Conservation (phyloP, 208 protist genomes). For the Naegleria gruberi region DNA sequence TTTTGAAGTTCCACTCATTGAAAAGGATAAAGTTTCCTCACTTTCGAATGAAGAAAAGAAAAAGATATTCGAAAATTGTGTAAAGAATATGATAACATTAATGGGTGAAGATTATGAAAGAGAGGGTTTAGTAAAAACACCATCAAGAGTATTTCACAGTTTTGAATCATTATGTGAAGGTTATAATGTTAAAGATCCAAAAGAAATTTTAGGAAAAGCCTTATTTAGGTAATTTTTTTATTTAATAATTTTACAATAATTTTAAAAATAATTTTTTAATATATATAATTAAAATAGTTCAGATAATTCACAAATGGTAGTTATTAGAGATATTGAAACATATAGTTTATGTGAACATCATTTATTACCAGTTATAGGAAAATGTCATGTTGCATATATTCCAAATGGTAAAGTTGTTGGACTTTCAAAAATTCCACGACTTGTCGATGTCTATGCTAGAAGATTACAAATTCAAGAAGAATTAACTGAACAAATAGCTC, state of each 20-base stretch:
- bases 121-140: constrained; percentile 57
- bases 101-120: constrained; percentile 12
- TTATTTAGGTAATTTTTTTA: not conserved
- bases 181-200: not conserved
- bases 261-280: constrained; percentile 61
- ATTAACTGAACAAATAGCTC: constrained; percentile 67
- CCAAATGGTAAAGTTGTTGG: constrained; percentile 65
- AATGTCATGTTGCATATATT: constrained; percentile 70
- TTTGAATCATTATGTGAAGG: not conserved
- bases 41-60: not conserved
- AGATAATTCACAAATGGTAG: constrained; percentile 48
- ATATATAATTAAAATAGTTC: constrained; percentile 67
- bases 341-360: constrained; percentile 78
- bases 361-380: constrained; percentile 68
- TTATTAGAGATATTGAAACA: constrained; percentile 70
- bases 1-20: too few relatives aligned
- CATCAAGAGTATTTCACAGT: constrained; percentile 30
- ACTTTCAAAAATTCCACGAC: constrained; percentile 66
- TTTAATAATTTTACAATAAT: constrained; percentile 43
- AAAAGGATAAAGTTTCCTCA: too few relatives aligned
- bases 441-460: constrained; percentile 64
- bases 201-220: not conserved
- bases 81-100: constrained; percentile 4
- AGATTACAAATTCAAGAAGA: constrained; percentile 54
- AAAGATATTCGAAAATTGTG: not conserved